These are phyloP conservation scores for Dipteronia sinensis DNA, from an alignment of 345 rosid genomes.

Conservation along the genomic window DNA sequence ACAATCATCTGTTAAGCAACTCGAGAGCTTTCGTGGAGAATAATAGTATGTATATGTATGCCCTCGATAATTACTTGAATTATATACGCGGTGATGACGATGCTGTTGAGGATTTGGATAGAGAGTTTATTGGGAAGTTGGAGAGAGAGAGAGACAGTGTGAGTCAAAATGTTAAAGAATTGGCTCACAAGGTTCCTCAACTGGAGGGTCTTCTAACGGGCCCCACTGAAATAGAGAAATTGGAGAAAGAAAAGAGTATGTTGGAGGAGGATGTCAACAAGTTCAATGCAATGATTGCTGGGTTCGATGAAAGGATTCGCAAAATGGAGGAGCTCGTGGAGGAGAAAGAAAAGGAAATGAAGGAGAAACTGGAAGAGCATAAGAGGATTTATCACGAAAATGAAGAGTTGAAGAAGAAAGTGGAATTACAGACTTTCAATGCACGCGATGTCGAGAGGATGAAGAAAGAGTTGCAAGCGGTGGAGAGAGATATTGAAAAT, in stretches of 20 bases:
- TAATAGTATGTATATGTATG: constrained; percentile 47
- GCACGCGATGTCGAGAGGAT: constrained; percentile 86
- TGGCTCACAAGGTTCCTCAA: constrained; percentile 44
- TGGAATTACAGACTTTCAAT: constrained; percentile 73
- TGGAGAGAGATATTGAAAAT: constrained; percentile 77
- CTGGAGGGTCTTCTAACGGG: constrained; percentile 51
- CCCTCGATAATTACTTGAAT: constrained; percentile 51
- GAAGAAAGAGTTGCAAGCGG: constrained; percentile 85
- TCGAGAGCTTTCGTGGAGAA: constrained; percentile 34
- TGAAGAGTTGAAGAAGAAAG: constrained; percentile 66
- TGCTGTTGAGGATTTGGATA: constrained; percentile 53
- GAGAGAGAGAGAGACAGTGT: constrained; percentile 51
- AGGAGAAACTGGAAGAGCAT: constrained; percentile 62
- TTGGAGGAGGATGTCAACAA: constrained; percentile 72
- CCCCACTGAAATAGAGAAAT: constrained; percentile 56
- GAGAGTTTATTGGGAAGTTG: constrained; percentile 56
- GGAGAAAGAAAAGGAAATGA: constrained; percentile 60
- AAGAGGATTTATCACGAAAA: constrained; percentile 61
- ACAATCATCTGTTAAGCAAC: constrained; percentile 35
- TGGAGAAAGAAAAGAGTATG: constrained; percentile 58
- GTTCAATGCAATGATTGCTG: constrained; percentile 57
- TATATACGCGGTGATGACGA: constrained; percentile 71
- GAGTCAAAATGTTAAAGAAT: constrained; percentile 38
- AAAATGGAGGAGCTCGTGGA: constrained; percentile 51
- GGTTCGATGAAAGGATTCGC: constrained; percentile 40